Base-by-base conservation (phyloP, 495 filamentous ascomycete species). In the Articulospora tetracladia region DNA sequence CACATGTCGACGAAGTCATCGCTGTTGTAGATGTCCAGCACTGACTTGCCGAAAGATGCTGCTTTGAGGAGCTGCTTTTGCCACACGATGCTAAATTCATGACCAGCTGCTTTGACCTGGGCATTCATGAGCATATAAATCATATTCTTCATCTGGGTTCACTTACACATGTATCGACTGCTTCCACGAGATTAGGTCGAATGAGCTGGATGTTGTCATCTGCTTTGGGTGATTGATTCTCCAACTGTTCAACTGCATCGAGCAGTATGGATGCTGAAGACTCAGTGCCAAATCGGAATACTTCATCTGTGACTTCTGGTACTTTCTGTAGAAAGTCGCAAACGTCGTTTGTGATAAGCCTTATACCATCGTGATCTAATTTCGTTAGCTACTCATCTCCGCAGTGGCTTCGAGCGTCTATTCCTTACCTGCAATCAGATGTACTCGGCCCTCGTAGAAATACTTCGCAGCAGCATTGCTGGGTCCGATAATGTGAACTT, bases 1-100 rank as follows among this genome's bases (percentile, higher is more conserved):
- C 91, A 96, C 91, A 97, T 97, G 58, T 97, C 92, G 26, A 98
- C 95, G 71, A 98, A 98, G 58, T 98, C 93, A 63, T 98, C 94
- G 68, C 90, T 95, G 72, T 90, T 95, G 74, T 98, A 98, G 27
- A 98, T 84, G 64, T 97, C 94, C 1, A 97, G 81, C 0, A 97
- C 93, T 0, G 94, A 98, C 71, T 98, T 98, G 13, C 94, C 94
- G 71, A 97, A 97, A 0, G 92, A 96, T 0, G 94, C 94, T 3
- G 95, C 94, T 70, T 95, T 96, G 17, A 98, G 79, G 3, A 98
- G 77, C 61, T 94, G 88, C 66, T 98, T 98, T 69, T 98, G 94
- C 91, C 92, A 95, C 66, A 93, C 85, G 1, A 86, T 77, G 62
- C 84, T 90, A 68, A 91, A 97, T 70, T 98, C 95, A 69, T 96